Conservation (phyloP, 306 rosid species). For the Acacia crassicarpa region DNA sequence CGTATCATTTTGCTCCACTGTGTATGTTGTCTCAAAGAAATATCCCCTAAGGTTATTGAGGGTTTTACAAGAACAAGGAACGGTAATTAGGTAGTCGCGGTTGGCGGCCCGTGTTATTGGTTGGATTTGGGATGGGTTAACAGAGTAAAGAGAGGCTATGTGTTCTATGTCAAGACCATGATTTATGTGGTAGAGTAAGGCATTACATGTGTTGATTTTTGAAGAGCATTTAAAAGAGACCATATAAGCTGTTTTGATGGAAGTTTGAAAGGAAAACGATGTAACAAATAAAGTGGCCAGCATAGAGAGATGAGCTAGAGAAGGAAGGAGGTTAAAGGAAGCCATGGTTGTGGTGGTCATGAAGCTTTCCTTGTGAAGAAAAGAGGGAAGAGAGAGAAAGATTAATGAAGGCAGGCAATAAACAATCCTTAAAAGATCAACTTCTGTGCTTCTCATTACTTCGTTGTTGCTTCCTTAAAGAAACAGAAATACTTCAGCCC, state of each 20-base stretch:
- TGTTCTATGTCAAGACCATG: conserved; percentile 19
- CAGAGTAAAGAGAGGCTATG: conserved; percentile 57
- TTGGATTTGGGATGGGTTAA: conserved; percentile 46
- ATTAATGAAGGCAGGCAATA: not conserved
- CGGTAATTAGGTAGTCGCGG: conserved; percentile 58
- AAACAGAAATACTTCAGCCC: conserved; percentile 11
- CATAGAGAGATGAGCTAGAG: conserved; percentile 31
- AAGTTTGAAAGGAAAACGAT: not conserved
- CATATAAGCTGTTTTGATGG: conserved; percentile 17
- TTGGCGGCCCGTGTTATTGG: conserved; percentile 24
- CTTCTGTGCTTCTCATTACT: conserved; percentile 27
- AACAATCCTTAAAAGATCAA: conserved; percentile 11
- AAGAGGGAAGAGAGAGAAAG: conserved; percentile 29
- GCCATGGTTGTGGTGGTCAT: conserved; percentile 52
- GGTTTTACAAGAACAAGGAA: conserved; percentile 69
- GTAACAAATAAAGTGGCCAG: conserved; percentile 23
- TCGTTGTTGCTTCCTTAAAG: conserved; percentile 30
- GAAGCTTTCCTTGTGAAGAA: conserved; percentile 33
- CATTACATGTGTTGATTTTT: conserved; percentile 50
- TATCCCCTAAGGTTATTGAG: conserved; percentile 41
- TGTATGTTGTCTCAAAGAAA: conserved; percentile 57
- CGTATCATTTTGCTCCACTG: conserved; percentile 36
- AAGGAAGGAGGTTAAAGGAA: conserved; percentile 34
- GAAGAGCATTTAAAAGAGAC: conserved; percentile 51
- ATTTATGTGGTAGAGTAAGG: conserved; percentile 58